Conservation (phyloP, 768 basidiomycete genomes). For the Suillus brevipes region DNA sequence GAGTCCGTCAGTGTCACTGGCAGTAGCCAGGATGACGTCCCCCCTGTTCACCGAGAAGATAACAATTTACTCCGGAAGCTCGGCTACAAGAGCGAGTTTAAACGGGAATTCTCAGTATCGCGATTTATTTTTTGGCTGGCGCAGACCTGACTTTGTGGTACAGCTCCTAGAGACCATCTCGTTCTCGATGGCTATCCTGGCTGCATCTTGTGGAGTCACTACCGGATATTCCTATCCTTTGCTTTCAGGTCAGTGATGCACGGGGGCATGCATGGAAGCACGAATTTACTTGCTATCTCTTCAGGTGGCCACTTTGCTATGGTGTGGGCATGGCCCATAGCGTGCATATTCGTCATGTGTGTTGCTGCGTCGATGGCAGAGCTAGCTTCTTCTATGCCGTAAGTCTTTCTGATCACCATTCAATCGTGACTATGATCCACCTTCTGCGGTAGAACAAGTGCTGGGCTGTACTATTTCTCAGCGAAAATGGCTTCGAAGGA, state of each 20-base stretch:
- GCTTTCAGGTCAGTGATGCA: conserved; percentile 13
- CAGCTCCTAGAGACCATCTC: conserved; percentile 26
- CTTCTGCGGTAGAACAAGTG: conserved; percentile 18
- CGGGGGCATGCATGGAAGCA: neutral
- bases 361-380: conserved; percentile 23
- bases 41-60: conserved; percentile 18
- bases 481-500: conserved; percentile 28
- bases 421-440: neutral
- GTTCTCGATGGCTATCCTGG: conserved; percentile 25
- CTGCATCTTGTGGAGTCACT: conserved; percentile 23
- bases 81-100: conserved; percentile 29
- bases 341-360: conserved; percentile 20
- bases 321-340: conserved; percentile 26
- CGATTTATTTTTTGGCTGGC: neutral
- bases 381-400: conserved; percentile 24
- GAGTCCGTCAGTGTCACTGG: conserved; percentile 6
- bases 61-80: conserved; percentile 22
- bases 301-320: conserved; percentile 26
- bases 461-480: conserved; percentile 30
- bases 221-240: conserved; percentile 22
- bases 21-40: conserved; percentile 8
- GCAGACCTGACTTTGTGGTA: neutral
- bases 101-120: conserved; percentile 24
- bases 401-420: conserved; percentile 5
- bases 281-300: neutral